These are phyloP conservation scores for Biancaea sappan DNA, from an alignment of 306 rosid genomes.

Conservation along the genomic window DNA sequence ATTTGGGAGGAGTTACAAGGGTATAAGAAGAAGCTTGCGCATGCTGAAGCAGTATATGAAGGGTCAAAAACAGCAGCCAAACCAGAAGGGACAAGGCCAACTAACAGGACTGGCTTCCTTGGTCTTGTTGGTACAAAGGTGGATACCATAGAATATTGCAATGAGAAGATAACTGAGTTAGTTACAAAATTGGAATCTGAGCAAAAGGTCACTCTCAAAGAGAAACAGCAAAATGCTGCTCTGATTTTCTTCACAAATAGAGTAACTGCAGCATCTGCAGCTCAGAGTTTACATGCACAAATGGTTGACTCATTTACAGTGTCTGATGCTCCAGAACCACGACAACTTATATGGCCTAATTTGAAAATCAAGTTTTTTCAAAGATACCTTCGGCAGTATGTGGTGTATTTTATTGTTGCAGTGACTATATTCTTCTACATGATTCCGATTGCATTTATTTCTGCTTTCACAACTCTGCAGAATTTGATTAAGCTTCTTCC, in stretches of 20 bases:
- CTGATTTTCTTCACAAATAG: slow-evolving; percentile 70
- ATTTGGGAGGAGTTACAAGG: slow-evolving; percentile 70
- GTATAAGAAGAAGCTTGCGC: slow-evolving; percentile 72
- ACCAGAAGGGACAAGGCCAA: slow-evolving; percentile 79
- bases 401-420: slow-evolving; percentile 69
- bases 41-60: slow-evolving; percentile 67
- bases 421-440: slow-evolving; percentile 68
- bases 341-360: slow-evolving; percentile 78
- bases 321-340: slow-evolving; percentile 72
- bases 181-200: slow-evolving; percentile 71
- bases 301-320: slow-evolving; percentile 73
- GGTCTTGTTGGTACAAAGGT: slow-evolving; percentile 81
- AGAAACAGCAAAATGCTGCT: slow-evolving; percentile 84
- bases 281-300: slow-evolving; percentile 86
- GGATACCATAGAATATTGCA: slow-evolving; percentile 74
- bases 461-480: slow-evolving; percentile 76
- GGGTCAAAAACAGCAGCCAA: slow-evolving; percentile 57
- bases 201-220: slow-evolving; percentile 79
- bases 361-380: slow-evolving; percentile 61
- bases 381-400: slow-evolving; percentile 68
- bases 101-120: slow-evolving; percentile 72
- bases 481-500: slow-evolving; percentile 75
- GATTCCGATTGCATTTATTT: slow-evolving; percentile 72
- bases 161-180: slow-evolving; percentile 59
- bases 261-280: slow-evolving; percentile 80